Base-by-base conservation (phyloP, 1,284 basidiomycete species). In the Ceratobasidium sp. region DNA sequence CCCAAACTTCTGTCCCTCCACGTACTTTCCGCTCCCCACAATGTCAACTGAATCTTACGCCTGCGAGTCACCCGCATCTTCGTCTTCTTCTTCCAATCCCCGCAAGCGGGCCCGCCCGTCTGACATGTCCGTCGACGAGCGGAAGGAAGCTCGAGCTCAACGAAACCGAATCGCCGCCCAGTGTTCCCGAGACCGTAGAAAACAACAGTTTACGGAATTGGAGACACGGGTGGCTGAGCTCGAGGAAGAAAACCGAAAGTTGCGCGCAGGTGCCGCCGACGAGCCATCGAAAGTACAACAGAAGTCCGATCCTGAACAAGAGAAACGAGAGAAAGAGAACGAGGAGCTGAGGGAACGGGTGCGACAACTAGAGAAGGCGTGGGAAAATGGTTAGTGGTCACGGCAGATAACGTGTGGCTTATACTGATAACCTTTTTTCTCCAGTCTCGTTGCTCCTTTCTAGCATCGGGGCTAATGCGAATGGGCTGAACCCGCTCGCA, bases 111-210 rank as follows among this genome's bases (percentile, higher is more conserved):
- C 87, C 46, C 89, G 91, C 77, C 85, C 88, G 13, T 72, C 74
- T n/a, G 87, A 87, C 18, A 67, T 85, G 57, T 83, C 86, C 4
- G 82, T 89, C 0, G 92, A 93, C 76, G 91, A 93, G 78, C 90
- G 91, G 79, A 91, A 88, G 78, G 92, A 93, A 80, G 92, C 92
- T 49, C 86, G 91, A 74, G 91, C 91, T 21, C 91, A 93, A 82
- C 87, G 92, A 73, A 93, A 93, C 81, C 87, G 91, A 70, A 92
- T 93, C 80, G 92, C 92, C 11, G 92, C 92, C 9, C 92, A 93
- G 83, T 91, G 93, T 83, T 91, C 90, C 28, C 89, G 92, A 69
- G 92, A 94, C 82, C 85, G 89, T 76, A 86, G 91, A 73, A 94
- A 94, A 80, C 89, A 88, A 28, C 91, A 94, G 75, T 93, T 89